phyloP scores from a whole-genome alignment of 169 alveolate species.

The Eimeria tenella region DNA sequence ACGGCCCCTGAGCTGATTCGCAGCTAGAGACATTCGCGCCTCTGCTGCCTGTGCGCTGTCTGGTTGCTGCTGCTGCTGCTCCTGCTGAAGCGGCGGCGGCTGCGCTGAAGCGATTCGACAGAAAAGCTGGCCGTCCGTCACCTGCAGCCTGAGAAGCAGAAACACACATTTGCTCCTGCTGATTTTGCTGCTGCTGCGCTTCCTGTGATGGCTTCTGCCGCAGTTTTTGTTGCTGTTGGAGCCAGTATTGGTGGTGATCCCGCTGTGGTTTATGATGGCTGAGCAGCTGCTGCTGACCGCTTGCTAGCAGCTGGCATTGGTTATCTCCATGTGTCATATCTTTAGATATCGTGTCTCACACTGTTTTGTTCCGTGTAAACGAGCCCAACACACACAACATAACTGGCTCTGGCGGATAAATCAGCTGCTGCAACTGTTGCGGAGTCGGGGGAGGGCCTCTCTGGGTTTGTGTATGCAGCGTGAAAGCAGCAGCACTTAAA shows the following conservation, averaged over 20 bases:
- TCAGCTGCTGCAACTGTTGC: slow-evolving; percentile 44
- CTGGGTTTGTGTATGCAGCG: slow-evolving; percentile 9
- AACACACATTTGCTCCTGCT: too few species aligned
- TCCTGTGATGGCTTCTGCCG: too few species aligned
- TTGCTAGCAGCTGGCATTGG: too few species aligned
- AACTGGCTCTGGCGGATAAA: slow-evolving; percentile 23
- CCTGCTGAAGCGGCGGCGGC: neutral
- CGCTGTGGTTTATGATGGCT: too few species aligned
- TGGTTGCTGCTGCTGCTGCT: neutral
- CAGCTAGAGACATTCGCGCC: neutral
- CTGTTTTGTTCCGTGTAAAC: slow-evolving; percentile 30
- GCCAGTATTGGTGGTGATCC: too few species aligned
- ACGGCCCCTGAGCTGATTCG: neutral
- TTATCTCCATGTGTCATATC: too few species aligned
- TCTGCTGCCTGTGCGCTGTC: neutral
- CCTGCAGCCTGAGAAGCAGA: neutral
- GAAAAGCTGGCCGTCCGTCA: neutral
- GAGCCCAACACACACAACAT: slow-evolving; percentile 31
- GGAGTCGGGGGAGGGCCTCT: slow-evolving; percentile 47
- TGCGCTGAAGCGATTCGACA: neutral
- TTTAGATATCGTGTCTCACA: neutral
- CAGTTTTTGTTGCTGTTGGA: too few species aligned
- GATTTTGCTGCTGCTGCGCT: too few species aligned
- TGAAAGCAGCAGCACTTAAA: slow-evolving; percentile 30
- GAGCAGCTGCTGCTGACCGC: too few species aligned